phyloP scores from a whole-genome alignment of 179 eudicot genomes.

The Heliamphora pulchella region DNA sequence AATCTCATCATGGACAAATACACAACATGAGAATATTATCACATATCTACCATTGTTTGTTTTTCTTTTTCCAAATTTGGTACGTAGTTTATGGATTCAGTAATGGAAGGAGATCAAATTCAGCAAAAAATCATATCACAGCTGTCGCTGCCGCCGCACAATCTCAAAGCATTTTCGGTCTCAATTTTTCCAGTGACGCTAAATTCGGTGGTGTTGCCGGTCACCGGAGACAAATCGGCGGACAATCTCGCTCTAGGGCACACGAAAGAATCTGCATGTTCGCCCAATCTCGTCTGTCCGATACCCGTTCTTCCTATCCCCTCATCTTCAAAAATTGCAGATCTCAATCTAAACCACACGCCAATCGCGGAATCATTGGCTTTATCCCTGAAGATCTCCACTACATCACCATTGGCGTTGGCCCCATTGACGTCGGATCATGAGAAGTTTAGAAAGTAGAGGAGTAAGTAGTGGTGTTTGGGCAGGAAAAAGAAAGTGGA shows the following conservation, averaged over 20 bases:
- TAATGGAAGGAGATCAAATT: background rate
- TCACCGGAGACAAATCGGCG: slow-evolving; percentile 13
- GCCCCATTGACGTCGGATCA: slow-evolving; percentile 23
- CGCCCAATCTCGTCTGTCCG: slow-evolving; percentile 27
- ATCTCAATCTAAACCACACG: slow-evolving; percentile 45
- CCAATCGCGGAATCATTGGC: slow-evolving; percentile 29
- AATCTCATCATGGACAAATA: no score
- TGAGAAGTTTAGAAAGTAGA: no score
- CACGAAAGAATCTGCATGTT: slow-evolving; percentile 6
- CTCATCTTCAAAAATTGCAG: slow-evolving; percentile 56
- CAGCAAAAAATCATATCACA: slow-evolving; percentile 9
- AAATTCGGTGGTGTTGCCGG: slow-evolving; percentile 3
- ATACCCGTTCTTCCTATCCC: slow-evolving; percentile 37
- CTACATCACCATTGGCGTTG: slow-evolving; percentile 23
- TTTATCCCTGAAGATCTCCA: slow-evolving; percentile 42
- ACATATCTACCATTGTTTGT: no score
- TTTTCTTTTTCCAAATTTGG: background rate
- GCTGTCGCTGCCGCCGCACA: background rate
- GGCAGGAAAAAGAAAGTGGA: no score
- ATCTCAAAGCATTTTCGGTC: background rate
- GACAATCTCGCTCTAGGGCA: slow-evolving; percentile 23
- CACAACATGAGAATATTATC: no score
- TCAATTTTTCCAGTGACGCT: slow-evolving; percentile 1
- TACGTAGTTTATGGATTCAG: slow-evolving; percentile 16
- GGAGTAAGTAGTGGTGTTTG: no score